Conservation (phyloP, 2,329 filamentous ascomycete genomes). For the Zymoseptoria crescenta region DNA sequence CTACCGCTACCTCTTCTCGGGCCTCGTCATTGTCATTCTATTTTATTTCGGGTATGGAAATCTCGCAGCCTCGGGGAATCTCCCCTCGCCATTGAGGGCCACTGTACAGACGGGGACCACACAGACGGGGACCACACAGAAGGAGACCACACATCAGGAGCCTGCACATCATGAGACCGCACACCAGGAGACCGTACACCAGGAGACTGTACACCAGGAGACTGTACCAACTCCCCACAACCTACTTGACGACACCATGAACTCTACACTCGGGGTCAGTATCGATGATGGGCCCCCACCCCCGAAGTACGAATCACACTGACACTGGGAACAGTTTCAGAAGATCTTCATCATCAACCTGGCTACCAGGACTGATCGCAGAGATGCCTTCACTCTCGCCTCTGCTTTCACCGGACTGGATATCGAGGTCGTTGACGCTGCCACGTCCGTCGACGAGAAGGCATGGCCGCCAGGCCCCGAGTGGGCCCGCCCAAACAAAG, state of each 20-base stretch:
- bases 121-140: neutral
- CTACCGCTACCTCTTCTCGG: neutral
- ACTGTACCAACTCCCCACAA: neutral
- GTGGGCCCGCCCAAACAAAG: neutral
- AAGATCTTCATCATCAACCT: slow-evolving; percentile 46
- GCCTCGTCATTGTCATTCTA: neutral
- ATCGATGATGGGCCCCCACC: too few species aligned
- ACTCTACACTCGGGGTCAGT: neutral
- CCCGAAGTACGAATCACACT: neutral
- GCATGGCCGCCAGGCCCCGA: slow-evolving; percentile 26
- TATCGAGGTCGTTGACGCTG: slow-evolving; percentile 40
- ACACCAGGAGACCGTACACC: too few species aligned
- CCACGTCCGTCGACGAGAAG: slow-evolving; percentile 26
- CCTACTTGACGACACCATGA: neutral
- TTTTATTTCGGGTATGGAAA: neutral
- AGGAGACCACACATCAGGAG: neutral
- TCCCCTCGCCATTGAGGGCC: neutral
- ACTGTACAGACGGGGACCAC: neutral
- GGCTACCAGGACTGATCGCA: slow-evolving; percentile 43
- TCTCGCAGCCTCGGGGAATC: neutral
- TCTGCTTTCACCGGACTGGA: slow-evolving; percentile 40
- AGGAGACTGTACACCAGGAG: too few species aligned
- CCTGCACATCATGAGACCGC: neutral
- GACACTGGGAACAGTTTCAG: slow-evolving; percentile 34
- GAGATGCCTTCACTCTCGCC: slow-evolving; percentile 42